Percentiles rank a stretch among this genome's conserved stretches.
Evolutionary conservation across 2,329 filamentous ascomycete species (phyloP).

Genomic region (Aspergillus glaucus): DNA sequence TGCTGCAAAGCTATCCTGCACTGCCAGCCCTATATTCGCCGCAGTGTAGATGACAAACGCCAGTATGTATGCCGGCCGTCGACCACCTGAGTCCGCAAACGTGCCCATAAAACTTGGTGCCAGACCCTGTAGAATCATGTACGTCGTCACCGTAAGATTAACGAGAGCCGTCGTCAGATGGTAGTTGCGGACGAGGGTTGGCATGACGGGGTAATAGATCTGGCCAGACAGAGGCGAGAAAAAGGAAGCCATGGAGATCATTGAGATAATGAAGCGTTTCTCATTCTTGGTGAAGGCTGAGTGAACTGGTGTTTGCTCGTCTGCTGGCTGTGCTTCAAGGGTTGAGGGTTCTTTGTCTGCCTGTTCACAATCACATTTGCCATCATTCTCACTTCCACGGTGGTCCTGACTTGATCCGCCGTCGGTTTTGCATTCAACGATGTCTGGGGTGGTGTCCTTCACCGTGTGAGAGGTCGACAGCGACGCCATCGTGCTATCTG

Average conservation of each 20-base stretch:
- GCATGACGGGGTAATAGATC: slow-evolving; percentile 24
- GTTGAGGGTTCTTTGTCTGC: neutral
- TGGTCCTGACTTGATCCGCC: too few species aligned
- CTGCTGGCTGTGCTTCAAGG: slow-evolving; percentile 2
- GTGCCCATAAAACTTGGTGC: slow-evolving; percentile 25
- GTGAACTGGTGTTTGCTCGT: slow-evolving; percentile 10
- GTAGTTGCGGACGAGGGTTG: slow-evolving; percentile 16
- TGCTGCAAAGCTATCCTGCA: slow-evolving; percentile 23
- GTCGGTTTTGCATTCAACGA: too few species aligned
- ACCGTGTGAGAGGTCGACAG: too few species aligned
- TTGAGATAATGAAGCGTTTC: slow-evolving; percentile 32
- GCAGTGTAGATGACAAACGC: slow-evolving; percentile 23
- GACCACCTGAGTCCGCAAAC: slow-evolving; percentile 25
- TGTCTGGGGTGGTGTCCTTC: too few species aligned
- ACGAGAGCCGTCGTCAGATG: slow-evolving; percentile 15
- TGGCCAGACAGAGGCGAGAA: slow-evolving; percentile 36
- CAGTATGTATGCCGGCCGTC: slow-evolving; percentile 24
- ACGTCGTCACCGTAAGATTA: slow-evolving; percentile 26
- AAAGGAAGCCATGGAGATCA: slow-evolving; percentile 36
- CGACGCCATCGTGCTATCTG: too few species aligned
- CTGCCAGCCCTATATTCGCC: slow-evolving; percentile 27
- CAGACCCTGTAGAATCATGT: slow-evolving; percentile 23
- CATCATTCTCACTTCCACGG: too few species aligned
- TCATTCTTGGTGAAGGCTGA: slow-evolving; percentile 27
- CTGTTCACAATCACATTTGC: too few species aligned